Base-by-base conservation (phyloP, 768 basidiomycete species). In the Psilocybe tampanensis region DNA sequence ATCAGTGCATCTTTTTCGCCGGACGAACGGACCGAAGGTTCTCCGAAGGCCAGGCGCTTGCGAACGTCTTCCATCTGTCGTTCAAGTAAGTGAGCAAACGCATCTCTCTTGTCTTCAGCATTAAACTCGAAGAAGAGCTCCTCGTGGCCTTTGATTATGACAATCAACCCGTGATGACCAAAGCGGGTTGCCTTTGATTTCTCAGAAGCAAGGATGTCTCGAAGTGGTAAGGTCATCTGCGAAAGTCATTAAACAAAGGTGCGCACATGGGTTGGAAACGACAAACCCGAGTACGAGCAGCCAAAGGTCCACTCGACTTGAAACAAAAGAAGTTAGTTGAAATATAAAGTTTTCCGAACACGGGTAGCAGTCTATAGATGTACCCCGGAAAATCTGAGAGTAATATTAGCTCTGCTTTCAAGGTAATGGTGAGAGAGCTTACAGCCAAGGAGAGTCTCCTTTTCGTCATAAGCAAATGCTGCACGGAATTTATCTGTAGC, bases 81-180 rank as follows among this genome's bases (percentile, higher is more conserved):
- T 61, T 95, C 86, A 44, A 99, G 75, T 18, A 95, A 76, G 12
- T 70, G 70, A 18, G 90, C 82, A 66, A 95, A 95, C 1, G 87
- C 86, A 60, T 88, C 80, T 21, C 96, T 85, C 60, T 92, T 87
- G 53, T 92, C 88, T 55, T 89, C 84, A 18, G 88, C 86, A 41
- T 81, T 79, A 68, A 99, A 96, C 72, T 99, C 97, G 64, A 98
- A 90, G 78, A 99, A 99, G 9, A 98, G 79, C 69, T 99, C 96
- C 73, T 99, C 96, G 68, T 98, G 94, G 0, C 96, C 96, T 65
- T 90, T 92, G 64, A 99, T 86, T 52, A 98, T 88, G 54, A 98
- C 79, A 33, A 92, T 86, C 18, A 98, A 82, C 23, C 96, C 96
- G 65, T 90, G 84, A 66, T 94, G 94, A 6, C 91, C 93, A 69